phyloP scores from a whole-genome alignment of 495 filamentous ascomycete species.

The Jackrogersella multiformis region DNA sequence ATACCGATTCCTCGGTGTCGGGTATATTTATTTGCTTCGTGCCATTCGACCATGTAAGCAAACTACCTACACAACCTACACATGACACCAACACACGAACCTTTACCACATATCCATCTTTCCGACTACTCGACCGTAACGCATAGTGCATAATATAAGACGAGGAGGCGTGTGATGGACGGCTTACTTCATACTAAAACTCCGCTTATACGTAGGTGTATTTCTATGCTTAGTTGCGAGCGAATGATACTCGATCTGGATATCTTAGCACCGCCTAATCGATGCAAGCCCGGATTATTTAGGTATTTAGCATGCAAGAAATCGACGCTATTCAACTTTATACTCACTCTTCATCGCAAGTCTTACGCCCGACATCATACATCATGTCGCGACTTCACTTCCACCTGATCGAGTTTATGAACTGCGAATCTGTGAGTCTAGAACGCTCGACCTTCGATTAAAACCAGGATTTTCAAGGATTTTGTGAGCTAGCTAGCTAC shows the following conservation, averaged over 20 bases:
- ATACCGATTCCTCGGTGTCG: conserved; percentile 32
- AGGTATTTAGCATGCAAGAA: conserved; percentile 26
- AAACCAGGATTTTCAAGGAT: conserved; percentile 23
- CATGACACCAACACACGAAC: background rate
- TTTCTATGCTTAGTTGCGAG: conserved; percentile 4
- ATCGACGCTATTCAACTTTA: conserved; percentile 32
- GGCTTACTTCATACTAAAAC: conserved; percentile 28
- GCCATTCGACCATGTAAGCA: conserved; percentile 13
- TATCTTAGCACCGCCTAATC: conserved; percentile 7
- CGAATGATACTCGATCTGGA: conserved; percentile 9
- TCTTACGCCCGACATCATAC: conserved; percentile 33
- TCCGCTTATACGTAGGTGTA: conserved; percentile 3
- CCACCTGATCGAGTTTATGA: conserved; percentile 6
- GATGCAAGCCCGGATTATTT: conserved; percentile 24
- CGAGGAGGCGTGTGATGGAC: conserved; percentile 8
- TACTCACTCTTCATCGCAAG: conserved; percentile 27
- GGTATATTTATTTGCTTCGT: conserved; percentile 32
- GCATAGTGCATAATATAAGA: conserved; percentile 5
- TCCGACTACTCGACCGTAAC: background rate
- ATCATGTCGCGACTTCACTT: conserved; percentile 16
- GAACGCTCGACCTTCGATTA: conserved; percentile 22
- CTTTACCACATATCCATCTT: background rate
- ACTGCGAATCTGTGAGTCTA: conserved; percentile 14
- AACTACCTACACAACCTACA: background rate
- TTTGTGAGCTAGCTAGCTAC: background rate